Percentiles rank a stretch among this genome's conserved stretches.
phyloP scores from a whole-genome alignment of 306 rosid genomes.

The Psophocarpus tetragonolobus region DNA sequence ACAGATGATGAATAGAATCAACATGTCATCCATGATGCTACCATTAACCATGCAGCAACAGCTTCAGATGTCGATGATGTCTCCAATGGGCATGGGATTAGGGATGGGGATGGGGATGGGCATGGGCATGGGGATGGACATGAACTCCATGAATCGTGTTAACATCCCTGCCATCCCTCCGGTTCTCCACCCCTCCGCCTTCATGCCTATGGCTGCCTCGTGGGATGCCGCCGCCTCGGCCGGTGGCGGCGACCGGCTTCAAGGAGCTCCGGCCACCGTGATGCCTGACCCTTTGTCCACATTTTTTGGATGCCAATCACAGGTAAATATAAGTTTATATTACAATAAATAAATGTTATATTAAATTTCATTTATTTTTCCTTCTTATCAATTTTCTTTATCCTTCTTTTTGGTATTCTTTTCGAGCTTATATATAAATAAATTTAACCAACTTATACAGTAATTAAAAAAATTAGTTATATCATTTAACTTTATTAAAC shows the following conservation, averaged over 20 bases:
- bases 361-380: too few relatives aligned
- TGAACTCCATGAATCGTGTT: conserved; percentile 50
- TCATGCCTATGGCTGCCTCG: conserved; percentile 65
- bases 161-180: conserved; percentile 61
- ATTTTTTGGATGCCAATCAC: conserved; percentile 75
- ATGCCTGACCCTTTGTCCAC: conserved; percentile 60
- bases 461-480: too few relatives aligned
- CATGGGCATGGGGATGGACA: conserved; percentile 61
- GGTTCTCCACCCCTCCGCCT: conserved; percentile 62
- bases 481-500: too few relatives aligned
- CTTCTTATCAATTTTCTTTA: too few relatives aligned
- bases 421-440: too few relatives aligned
- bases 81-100: conserved; percentile 62
- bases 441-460: too few relatives aligned
- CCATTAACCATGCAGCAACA: conserved; percentile 84
- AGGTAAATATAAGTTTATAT: too few relatives aligned
- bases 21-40: conserved; percentile 69
- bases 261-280: conserved; percentile 36
- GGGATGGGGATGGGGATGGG: conserved; percentile 69
- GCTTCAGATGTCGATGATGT: conserved; percentile 84
- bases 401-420: too few relatives aligned
- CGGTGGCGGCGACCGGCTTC: conserved; percentile 34
- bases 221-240: conserved; percentile 56
- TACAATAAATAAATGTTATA: too few relatives aligned
- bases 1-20: conserved; percentile 74